These are phyloP conservation scores for Trichoderma semiorbis DNA, from an alignment of 2,329 filamentous ascomycete species.

Conservation along the genomic window DNA sequence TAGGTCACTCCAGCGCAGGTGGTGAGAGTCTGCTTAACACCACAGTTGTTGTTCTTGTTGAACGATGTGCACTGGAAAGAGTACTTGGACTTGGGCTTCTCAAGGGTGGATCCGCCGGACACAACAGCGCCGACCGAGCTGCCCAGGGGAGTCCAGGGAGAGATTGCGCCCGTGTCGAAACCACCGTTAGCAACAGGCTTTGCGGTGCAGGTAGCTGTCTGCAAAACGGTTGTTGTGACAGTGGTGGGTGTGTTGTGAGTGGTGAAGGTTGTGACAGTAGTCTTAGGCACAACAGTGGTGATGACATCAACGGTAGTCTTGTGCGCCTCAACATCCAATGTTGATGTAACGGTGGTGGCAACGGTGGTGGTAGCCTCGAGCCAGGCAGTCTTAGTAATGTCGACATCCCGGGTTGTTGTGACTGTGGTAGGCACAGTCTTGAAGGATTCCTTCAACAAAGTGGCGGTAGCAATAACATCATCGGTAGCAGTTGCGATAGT, in stretches of 20 bases:
- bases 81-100: neutral
- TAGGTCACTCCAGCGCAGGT: neutral
- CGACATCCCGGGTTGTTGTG: neutral
- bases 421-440: neutral
- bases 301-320: neutral
- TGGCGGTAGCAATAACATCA: neutral
- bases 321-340: neutral
- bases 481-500: neutral
- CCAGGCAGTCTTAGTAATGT: neutral
- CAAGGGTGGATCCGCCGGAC: neutral
- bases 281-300: neutral
- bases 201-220: neutral
- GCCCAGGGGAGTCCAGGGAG: neutral
- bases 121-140: neutral
- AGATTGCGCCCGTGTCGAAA: neutral
- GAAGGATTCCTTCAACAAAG: neutral
- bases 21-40: neutral
- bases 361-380: neutral
- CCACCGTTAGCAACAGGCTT: neutral
- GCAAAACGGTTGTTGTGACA: neutral
- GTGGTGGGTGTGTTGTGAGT: neutral
- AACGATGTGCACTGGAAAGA: neutral
- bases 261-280: neutral
- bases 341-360: neutral
- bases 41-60: neutral